phyloP scores from a whole-genome alignment of 768 basidiomycete genomes.

The Hortiboletus campestris region DNA sequence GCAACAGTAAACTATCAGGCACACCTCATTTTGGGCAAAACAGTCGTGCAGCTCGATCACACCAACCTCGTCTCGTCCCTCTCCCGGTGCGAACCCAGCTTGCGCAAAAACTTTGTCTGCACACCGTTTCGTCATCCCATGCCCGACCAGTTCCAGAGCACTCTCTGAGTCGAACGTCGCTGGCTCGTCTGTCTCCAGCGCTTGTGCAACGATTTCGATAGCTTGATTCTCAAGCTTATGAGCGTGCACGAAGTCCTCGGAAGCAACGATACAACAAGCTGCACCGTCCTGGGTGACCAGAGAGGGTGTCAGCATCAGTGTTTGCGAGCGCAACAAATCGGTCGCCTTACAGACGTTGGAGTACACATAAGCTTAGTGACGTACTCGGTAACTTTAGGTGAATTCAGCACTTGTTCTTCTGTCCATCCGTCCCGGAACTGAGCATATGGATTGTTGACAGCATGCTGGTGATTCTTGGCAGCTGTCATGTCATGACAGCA shows the following conservation, averaged over 20 bases:
- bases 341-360: slow-evolving; percentile 65
- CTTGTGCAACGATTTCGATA: slow-evolving; percentile 71
- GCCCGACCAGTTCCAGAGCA: slow-evolving; percentile 75
- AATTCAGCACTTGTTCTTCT: slow-evolving; percentile 62
- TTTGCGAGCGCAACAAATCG: background rate
- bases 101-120: slow-evolving; percentile 67
- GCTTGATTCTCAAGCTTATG: slow-evolving; percentile 80
- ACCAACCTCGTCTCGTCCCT: slow-evolving; percentile 69
- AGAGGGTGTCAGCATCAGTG: background rate
- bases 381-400: slow-evolving; percentile 64
- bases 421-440: slow-evolving; percentile 79
- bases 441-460: slow-evolving; percentile 76
- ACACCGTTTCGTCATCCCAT: slow-evolving; percentile 64
- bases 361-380: slow-evolving; percentile 83
- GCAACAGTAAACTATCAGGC: background rate
- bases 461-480: slow-evolving; percentile 79
- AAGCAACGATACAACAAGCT: slow-evolving; percentile 72
- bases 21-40: slow-evolving; percentile 76
- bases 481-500: slow-evolving; percentile 37
- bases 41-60: slow-evolving; percentile 84
- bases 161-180: slow-evolving; percentile 60
- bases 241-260: slow-evolving; percentile 70
- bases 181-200: slow-evolving; percentile 62
- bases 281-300: slow-evolving; percentile 55
- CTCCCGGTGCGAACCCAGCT: slow-evolving; percentile 61